Evolutionary conservation across 176 grass and related monocot genomes (phyloP).

Genomic region (Aechmea fasciata): DNA sequence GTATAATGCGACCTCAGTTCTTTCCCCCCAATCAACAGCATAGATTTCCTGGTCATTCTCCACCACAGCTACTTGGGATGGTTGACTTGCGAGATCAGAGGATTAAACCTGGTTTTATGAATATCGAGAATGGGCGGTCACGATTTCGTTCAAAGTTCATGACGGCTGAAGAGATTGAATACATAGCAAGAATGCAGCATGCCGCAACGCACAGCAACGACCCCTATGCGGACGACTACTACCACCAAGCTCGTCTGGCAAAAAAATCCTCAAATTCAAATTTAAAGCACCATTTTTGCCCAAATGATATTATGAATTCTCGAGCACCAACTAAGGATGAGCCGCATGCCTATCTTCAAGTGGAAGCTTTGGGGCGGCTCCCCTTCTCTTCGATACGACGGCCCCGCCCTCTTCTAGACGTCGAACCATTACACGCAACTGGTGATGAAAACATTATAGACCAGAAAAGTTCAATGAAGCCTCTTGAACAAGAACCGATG

Average conservation of each 20-base stretch:
- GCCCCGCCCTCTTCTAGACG: slow-evolving; percentile 17
- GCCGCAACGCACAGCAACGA: slow-evolving; percentile 60
- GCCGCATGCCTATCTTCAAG: slow-evolving; percentile 18
- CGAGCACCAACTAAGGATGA: slow-evolving; percentile 4
- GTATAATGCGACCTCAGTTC: slow-evolving; percentile 32
- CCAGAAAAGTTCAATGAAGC: slow-evolving; percentile 17
- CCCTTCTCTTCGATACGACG: slow-evolving; percentile 4
- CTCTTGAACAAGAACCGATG: slow-evolving; percentile 32
- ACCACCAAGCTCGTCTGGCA: slow-evolving; percentile 73
- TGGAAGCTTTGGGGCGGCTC: slow-evolving; percentile 9
- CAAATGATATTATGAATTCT: slow-evolving; percentile 21
- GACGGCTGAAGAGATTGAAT: slow-evolving; percentile 59
- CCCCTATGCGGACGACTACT: slow-evolving; percentile 79
- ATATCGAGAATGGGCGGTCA: slow-evolving; percentile 42
- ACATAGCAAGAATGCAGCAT: slow-evolving; percentile 71
- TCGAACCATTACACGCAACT: slow-evolving; percentile 1
- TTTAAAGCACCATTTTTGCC: slow-evolving; percentile 53
- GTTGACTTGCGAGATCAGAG: slow-evolving; percentile 54
- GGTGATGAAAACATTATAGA: slow-evolving; percentile 11
- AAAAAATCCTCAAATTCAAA: slow-evolving; percentile 49
- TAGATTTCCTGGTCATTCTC: slow-evolving; percentile 46
- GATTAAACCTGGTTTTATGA: slow-evolving; percentile 33
- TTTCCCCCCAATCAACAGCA: slow-evolving; percentile 24
- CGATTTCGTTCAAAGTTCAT: slow-evolving; percentile 58
- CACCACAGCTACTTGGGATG: slow-evolving; percentile 37